Evolutionary conservation across 1,139 yeast genomes (phyloP), one percentile per base, ranked within the genome.

Genomic region (Candida gigantensis): DNA sequence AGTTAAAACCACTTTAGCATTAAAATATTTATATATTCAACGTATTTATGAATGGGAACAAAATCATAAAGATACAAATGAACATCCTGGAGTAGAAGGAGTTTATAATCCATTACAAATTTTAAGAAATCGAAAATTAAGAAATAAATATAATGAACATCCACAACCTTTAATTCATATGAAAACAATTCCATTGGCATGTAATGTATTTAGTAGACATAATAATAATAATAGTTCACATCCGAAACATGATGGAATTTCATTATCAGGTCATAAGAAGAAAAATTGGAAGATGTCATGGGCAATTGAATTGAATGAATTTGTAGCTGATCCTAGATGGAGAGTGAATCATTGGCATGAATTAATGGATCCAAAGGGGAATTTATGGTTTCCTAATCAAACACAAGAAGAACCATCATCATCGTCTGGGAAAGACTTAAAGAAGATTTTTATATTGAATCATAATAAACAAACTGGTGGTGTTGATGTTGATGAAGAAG

Each of bases 71-170:
- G 49, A 46, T 6, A 40, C 36, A 3, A 36, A 33, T 8, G 44
- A 42, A 17, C 72, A 69, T 40, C 68, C 69, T 0, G 70, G 77
- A 1, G 74, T 83, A 2, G 88, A 81, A 43, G 86, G 84, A 1
- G 74, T 77, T 3, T 88, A 83, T 60, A 88, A 88, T 53, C 96
- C 96, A 1, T 62, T 88, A 31, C 96, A 86, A 54, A 74, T 81
- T 13, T 77, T 88, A 24, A 64, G 97, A 42, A 84, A 88, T 56
- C 66, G 96, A 38, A 68, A 70, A 41, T 55, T 81, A 8, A 56
- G 72, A 46, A 70, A 72, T 45, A 74, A 72, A 46, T 63, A 72
- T 47, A 62, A 62, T 28, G 77, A 73, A 34, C 57, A 55, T 36
- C 69, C 70, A 11, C 59, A 59, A 32, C 61, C 62, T 1, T 45